Percentiles rank a stretch among this genome's conserved stretches.
phyloP scores from a whole-genome alignment of 176 grass and related monocot genomes.

The Avena sativa region DNA sequence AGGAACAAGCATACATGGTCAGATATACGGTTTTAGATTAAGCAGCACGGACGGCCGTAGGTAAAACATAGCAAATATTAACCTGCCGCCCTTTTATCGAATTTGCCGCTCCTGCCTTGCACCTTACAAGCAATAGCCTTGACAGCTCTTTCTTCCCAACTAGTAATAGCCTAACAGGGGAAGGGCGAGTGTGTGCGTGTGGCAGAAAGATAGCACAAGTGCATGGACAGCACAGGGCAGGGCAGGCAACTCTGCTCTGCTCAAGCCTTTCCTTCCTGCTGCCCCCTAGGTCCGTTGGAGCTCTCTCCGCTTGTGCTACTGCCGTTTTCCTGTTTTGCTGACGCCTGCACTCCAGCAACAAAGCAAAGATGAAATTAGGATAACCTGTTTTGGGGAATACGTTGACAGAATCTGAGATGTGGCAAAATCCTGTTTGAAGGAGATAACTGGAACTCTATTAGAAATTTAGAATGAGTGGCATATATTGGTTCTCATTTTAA shows the following conservation, averaged over 20 bases:
- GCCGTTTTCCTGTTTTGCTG: conserved; percentile 8
- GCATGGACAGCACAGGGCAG: neutral
- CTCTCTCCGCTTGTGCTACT: conserved; percentile 32
- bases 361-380: neutral
- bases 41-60: neutral
- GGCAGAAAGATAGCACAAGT: neutral
- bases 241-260: neutral
- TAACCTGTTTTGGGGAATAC: neutral
- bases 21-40: neutral
- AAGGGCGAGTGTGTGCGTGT: neutral
- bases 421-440: neutral
- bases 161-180: neutral
- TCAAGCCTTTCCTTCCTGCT: conserved; percentile 25
- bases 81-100: neutral
- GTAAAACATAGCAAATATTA: neutral
- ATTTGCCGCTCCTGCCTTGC: neutral
- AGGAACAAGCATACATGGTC: conserved; percentile 6
- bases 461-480: neutral
- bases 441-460: neutral
- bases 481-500: conserved; percentile 11
- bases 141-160: neutral
- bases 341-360: conserved; percentile 42
- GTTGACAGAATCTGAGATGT: neutral
- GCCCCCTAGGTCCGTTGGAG: neutral
- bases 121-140: neutral